Evolutionary conservation across 306 rosid genomes (phyloP).

Genomic region (Fagus sylvatica): DNA sequence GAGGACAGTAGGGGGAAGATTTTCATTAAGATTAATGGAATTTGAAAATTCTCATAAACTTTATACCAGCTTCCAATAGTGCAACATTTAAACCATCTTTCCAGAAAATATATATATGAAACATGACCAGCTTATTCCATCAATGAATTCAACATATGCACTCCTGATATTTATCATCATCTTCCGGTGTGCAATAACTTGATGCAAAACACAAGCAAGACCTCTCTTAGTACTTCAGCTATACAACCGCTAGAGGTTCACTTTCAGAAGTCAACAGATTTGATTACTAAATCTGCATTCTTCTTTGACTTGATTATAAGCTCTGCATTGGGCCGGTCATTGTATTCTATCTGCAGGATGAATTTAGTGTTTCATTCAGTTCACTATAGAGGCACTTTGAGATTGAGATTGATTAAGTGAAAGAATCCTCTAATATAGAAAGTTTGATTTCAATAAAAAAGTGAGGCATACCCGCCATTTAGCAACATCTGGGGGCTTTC

Average conservation of each 20-base stretch:
- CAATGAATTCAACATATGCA: not conserved
- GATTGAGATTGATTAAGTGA: not conserved
- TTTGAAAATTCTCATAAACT: not conserved
- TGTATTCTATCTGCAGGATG: constrained; percentile 69
- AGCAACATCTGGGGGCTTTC: constrained; percentile 74
- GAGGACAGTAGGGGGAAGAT: not conserved
- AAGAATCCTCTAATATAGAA: not conserved
- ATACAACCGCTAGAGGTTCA: constrained; percentile 4
- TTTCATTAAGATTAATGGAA: not conserved
- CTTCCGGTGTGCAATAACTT: not conserved
- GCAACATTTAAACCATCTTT: not conserved
- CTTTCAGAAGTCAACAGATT: constrained; percentile 67
- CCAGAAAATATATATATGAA: not conserved
- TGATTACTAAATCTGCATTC: constrained; percentile 72
- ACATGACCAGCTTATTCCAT: not conserved
- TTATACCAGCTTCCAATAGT: not conserved
- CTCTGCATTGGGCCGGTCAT: constrained; percentile 85
- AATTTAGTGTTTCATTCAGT: not conserved
- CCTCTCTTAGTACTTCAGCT: not conserved
- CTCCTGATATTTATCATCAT: not conserved
- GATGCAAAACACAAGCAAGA: not conserved
- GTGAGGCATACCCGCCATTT: constrained; percentile 64
- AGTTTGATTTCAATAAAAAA: not conserved
- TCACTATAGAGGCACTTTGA: not conserved
- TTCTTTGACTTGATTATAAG: constrained; percentile 72